phyloP scores from a whole-genome alignment of 768 basidiomycete species.

The Phylloporus rhodoxanthus region DNA sequence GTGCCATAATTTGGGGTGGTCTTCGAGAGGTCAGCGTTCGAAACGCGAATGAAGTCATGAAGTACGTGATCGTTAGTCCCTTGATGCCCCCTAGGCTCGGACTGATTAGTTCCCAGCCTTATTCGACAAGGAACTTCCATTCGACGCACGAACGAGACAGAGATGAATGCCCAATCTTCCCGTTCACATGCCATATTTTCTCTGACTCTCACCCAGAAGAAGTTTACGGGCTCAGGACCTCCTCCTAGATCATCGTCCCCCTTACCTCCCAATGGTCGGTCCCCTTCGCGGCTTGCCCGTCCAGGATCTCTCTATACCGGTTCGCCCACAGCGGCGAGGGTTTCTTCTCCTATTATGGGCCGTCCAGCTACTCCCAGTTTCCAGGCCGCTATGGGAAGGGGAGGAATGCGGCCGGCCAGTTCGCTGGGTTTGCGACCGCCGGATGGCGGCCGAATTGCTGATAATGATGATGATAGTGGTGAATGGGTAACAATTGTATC shows the following conservation, averaged over 20 bases:
- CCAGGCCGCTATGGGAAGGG: conserved; percentile 65
- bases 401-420: conserved; percentile 69
- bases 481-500: conserved; percentile 89
- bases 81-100: conserved; percentile 10
- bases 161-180: conserved; percentile 98
- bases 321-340: conserved; percentile 34
- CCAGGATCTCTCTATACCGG: conserved; percentile 71
- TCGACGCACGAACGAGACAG: conserved; percentile 92
- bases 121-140: conserved; percentile 87
- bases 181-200: conserved; percentile 99
- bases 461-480: conserved; percentile 57
- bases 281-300: conserved; percentile 70
- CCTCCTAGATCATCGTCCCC: conserved; percentile 77
- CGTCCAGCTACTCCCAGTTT: conserved; percentile 79
- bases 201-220: conserved; percentile 87
- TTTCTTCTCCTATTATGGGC: conserved; percentile 74
- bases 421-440: conserved; percentile 64
- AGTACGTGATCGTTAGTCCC: conserved; percentile 43
- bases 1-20: conserved; percentile 95
- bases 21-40: conserved; percentile 88
- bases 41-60: conserved; percentile 86
- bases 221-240: conserved; percentile 62
- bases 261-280: conserved; percentile 65
- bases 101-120: conserved; percentile 46
- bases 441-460: conserved; percentile 32